Base-by-base conservation (phyloP, 2,329 filamentous ascomycete species). In the Venturia asperata region DNA sequence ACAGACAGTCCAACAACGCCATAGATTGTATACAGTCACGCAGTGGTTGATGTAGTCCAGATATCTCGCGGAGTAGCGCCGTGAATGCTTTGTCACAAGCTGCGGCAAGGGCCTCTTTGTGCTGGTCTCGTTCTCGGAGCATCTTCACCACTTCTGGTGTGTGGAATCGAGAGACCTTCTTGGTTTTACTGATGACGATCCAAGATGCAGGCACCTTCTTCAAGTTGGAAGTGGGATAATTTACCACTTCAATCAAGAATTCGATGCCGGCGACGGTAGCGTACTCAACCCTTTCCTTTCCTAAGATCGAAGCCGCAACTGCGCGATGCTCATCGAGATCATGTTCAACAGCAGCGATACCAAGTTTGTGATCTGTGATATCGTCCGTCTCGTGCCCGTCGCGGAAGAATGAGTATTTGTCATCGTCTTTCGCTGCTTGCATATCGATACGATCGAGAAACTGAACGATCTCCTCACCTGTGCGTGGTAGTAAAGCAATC, bases 321-420 rank as follows among this genome's bases (percentile, higher is more conserved):
- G 82, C 75, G 49, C 88, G 87, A 74, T 97, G 91, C 19, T 85
- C 83, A 67, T 93, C 84, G 1, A 99, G 84, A 66, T 96, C 92
- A 70, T 94, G 87, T 76, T 99, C 93, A 5, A 97, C 90, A 27
- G 86, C 87, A n/a, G 87, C 91, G 69, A 99, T 99, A 67, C 90
- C 90, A n/a, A 95, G 80, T 75, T 97, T 96, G 72, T 96, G 87
- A 70, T 93, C 87, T 24, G 87, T 87, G 69, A 99, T 97, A 55
- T 87, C 89, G 34, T 97, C 92, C 0, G 90, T 95, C 75, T 97
- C 93, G 68, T 91, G 84, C 47, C 88, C 84, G 68, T 96, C 91
- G 6, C 88, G 85, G 75, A 99, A 97, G 80, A 99, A 99, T 43
- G 83, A 81, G 74, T 97, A 97, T 74, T 96, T 97, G 80, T 99